A percentile compares a stretch with the other conserved stretches of the same genome.
Conservation (phyloP, 306 rosid genomes). For the Inga oerstediana region DNA sequence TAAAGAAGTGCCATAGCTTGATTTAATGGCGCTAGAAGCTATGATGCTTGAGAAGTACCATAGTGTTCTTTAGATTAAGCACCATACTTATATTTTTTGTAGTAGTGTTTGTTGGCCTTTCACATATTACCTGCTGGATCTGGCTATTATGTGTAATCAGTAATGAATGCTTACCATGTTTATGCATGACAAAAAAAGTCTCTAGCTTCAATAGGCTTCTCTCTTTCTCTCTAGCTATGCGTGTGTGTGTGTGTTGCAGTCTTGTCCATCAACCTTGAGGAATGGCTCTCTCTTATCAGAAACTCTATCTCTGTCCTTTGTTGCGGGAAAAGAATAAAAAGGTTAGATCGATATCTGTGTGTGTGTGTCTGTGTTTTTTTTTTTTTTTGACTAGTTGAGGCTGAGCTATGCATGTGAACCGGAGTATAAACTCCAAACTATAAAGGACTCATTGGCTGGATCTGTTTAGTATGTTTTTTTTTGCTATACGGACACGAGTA, state of each 20-base stretch:
- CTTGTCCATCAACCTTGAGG: conserved; percentile 38
- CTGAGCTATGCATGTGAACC: neutral
- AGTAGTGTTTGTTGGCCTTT: neutral
- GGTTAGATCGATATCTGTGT: neutral
- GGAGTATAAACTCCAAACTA: neutral
- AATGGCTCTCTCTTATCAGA: conserved; percentile 7
- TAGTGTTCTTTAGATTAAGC: no score
- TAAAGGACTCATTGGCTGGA: conserved; percentile 23
- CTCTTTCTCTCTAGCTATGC: neutral
- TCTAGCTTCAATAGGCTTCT: conserved; percentile 28
- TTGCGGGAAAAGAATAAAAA: neutral
- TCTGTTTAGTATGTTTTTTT: neutral
- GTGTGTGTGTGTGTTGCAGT: conserved; percentile 29
- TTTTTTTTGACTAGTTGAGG: neutral
- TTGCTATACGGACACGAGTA: neutral
- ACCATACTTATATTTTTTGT: no score
- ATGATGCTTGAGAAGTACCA: no score
- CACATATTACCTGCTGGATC: conserved; percentile 17
- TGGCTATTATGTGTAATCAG: conserved; percentile 17
- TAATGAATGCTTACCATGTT: conserved; percentile 40
- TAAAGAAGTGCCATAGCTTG: fast-evolving
- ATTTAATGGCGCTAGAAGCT: no score
- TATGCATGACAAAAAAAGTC: conserved; percentile 48
- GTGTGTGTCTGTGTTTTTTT: no score
- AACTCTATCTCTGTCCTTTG: conserved; percentile 15